These are phyloP conservation scores for Ophiostoma fasciatum DNA, from an alignment of 2,329 filamentous ascomycete species.

Conservation along the genomic window DNA sequence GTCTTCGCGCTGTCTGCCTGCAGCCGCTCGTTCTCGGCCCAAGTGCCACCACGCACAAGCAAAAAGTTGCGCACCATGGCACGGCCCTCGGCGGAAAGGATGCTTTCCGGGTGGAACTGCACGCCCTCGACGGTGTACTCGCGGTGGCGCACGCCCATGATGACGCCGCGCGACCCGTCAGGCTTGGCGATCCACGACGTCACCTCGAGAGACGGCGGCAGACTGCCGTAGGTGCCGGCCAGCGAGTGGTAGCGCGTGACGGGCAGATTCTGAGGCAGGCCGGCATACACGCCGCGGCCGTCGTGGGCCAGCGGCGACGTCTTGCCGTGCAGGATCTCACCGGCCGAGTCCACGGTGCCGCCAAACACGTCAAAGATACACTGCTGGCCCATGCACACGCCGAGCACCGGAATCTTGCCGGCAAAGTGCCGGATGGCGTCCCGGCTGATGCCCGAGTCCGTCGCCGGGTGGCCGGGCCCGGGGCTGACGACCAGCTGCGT, in stretches of 20 bases:
- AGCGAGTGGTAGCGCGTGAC: conserved; percentile 96
- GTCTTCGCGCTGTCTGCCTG: conserved; percentile 22
- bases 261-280: conserved; percentile 64
- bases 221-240: conserved; percentile 74
- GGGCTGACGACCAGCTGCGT: conserved; percentile 93
- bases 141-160: conserved; percentile 95
- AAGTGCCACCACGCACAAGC: conserved; percentile 75
- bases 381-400: conserved; percentile 99
- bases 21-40: conserved; percentile 61
- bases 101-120: conserved; percentile 96
- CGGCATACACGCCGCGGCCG: conserved; percentile 75
- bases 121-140: conserved; percentile 85
- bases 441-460: conserved; percentile 85
- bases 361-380: conserved; percentile 94
- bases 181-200: conserved; percentile 75
- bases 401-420: conserved; percentile 87
- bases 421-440: conserved; percentile 83
- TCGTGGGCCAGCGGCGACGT: conserved; percentile 86
- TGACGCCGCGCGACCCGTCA: conserved; percentile 68
- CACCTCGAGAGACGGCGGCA: conserved; percentile 75
- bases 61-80: conserved; percentile 90
- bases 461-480: conserved; percentile 81
- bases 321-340: conserved; percentile 94
- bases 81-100: conserved; percentile 77
- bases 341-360: conserved; percentile 78